Percentiles rank a stretch among this genome's conserved stretches.
These are phyloP conservation scores for Cystofilobasidium capitatum DNA, from an alignment of 768 basidiomycete genomes.

Conservation along the genomic window DNA sequence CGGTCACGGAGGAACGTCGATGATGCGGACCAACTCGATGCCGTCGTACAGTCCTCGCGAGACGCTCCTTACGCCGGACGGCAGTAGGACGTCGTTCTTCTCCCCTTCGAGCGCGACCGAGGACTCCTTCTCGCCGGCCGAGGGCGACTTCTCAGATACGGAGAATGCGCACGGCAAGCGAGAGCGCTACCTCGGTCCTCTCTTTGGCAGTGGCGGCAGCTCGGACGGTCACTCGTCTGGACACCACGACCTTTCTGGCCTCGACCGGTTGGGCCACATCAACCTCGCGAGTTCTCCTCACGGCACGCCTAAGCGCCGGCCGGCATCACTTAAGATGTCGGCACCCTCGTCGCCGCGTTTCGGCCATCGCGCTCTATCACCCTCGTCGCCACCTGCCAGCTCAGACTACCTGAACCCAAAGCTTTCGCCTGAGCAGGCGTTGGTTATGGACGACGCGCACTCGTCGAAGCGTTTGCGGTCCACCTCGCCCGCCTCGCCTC, in stretches of 20 bases:
- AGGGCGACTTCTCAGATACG: constrained; percentile 24
- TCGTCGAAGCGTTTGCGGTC: constrained; percentile 13
- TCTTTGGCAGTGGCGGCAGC: constrained; percentile 1
- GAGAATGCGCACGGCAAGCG: constrained; percentile 23
- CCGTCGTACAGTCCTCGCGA: constrained; percentile 20
- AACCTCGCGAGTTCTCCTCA: background rate
- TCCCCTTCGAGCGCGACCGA: constrained; percentile 15
- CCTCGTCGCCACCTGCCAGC: background rate
- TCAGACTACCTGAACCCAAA: background rate
- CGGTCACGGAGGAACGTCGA: constrained; percentile 6
- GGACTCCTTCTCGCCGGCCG: constrained; percentile 14
- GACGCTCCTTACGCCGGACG: constrained; percentile 13
- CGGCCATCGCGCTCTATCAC: background rate
- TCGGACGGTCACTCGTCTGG: background rate
- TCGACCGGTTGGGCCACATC: background rate
- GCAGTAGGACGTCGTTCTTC: background rate
- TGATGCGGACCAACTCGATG: constrained; percentile 18
- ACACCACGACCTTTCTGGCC: background rate
- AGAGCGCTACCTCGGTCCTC: constrained; percentile 15
- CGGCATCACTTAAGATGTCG: background rate
- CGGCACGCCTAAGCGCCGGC: background rate
- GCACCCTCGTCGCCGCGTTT: background rate
- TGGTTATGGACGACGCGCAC: background rate
- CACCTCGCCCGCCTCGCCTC: constrained; percentile 6
- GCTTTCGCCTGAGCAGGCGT: constrained; percentile 15